These are phyloP conservation scores for Alternaria incomplexa DNA, from an alignment of 2,329 filamentous ascomycete species.

Conservation along the genomic window DNA sequence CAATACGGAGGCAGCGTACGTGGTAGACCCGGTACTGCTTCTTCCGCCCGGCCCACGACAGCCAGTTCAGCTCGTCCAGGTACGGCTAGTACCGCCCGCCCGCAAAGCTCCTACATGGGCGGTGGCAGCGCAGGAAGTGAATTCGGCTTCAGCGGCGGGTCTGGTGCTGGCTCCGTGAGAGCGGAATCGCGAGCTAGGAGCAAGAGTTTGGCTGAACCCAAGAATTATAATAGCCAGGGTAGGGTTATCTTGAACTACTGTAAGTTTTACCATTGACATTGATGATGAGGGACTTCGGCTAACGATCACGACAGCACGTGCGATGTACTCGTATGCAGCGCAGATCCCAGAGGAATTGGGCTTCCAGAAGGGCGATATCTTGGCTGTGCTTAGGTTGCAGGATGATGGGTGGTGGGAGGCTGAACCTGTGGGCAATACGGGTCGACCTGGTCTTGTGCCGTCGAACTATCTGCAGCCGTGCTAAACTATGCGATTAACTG, in stretches of 20 bases:
- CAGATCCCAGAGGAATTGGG: slow-evolving; percentile 94
- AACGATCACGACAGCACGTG: slow-evolving; percentile 68
- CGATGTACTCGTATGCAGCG: slow-evolving; percentile 91
- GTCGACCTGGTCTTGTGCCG: slow-evolving; percentile 65
- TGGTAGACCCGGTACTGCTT: slow-evolving; percentile 24
- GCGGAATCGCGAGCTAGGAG: slow-evolving; percentile 63
- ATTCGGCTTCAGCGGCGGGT: slow-evolving; percentile 30
- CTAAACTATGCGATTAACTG: slow-evolving; percentile 20
- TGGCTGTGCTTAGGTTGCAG: slow-evolving; percentile 87
- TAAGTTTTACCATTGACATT: slow-evolving; percentile 60
- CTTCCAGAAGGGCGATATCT: slow-evolving; percentile 89
- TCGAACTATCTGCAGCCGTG: slow-evolving; percentile 71
- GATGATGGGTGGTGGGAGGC: slow-evolving; percentile 99
- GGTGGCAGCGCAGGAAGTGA: slow-evolving; percentile 35
- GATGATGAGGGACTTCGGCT: background rate
- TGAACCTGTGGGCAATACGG: slow-evolving; percentile 74
- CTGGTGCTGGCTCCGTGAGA: slow-evolving; percentile 29
- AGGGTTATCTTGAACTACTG: slow-evolving; percentile 90
- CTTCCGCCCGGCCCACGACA: background rate
- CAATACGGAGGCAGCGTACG: slow-evolving; percentile 49
- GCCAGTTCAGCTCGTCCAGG: background rate
- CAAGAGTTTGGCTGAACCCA: slow-evolving; percentile 86
- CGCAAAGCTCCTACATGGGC: slow-evolving; percentile 54
- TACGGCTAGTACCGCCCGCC: slow-evolving; percentile 34
- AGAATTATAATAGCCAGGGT: slow-evolving; percentile 85